Evolutionary conservation across 345 rosid genomes (phyloP), one percentile per base, ranked within the genome.

Genomic region (Eutrema heterophyllum): DNA sequence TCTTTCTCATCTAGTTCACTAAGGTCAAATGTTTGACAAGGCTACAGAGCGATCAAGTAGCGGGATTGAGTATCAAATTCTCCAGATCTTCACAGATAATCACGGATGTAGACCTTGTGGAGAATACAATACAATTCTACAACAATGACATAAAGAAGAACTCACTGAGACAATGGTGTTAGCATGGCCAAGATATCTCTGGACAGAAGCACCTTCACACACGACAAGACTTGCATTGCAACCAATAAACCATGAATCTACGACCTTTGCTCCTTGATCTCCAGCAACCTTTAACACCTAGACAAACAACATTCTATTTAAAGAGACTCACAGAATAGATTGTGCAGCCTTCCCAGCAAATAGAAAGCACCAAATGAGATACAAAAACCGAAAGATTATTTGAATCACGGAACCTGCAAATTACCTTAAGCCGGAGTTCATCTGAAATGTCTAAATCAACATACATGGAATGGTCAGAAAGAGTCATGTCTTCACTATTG

Each of bases 111-210:
- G 6, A 43, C 21, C 39, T 60, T 75, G 26, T 27, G 7, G 33
- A 27, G 58, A 33, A 68, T 35, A 54, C 16, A 39, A 26, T 49
- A 48, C n/a, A 32, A 30, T 6, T 48, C 5, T 59, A 67, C 39
- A 67, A 12, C 21, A 67, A 36, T 62, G 58, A 50, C 58, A 71
- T 36, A 54, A 60, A 59, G 53, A 79, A 69, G 72, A 75, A 84
- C 96, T 94, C 80, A 94, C 98, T 13, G 98, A 87, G 44, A 94
- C 86, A 51, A 89, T 77, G 70, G 84, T 86, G 77, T 80, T 89
- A 4, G 82, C 82, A 74, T 88, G 92, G 68, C 98, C 97, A 39
- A 89, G 82, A 76, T 94, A 94, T 83, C 68, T 86, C 64, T 70
- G 79, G 29, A 80, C 75, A 62, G 95, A 88, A 81, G 84, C 80